Evolutionary conservation across 2,329 filamentous ascomycete genomes (phyloP).

Genomic region (Fusarium clavum): DNA sequence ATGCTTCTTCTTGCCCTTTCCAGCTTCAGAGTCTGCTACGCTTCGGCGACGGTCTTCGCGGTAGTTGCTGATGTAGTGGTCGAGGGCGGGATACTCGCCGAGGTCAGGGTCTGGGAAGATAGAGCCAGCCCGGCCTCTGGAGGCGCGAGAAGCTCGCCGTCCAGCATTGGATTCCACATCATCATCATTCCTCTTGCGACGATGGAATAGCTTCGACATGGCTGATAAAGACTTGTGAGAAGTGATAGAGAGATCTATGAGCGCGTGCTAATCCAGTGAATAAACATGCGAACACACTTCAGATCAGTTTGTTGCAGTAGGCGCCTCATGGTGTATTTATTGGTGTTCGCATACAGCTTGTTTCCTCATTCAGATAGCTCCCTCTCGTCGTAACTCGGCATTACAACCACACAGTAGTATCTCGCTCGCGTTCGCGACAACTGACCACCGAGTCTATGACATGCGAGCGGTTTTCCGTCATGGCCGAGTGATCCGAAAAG

Average conservation of each 20-base stretch:
- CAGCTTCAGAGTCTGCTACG: not conserved
- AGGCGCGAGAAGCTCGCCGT: constrained; percentile 24
- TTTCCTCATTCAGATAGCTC: constrained; percentile 3
- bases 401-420: not conserved
- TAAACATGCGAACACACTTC: not conserved
- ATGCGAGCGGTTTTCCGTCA: constrained; percentile 12
- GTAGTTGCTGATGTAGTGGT: constrained; percentile 33
- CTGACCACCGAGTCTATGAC: constrained; percentile 4
- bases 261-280: not conserved
- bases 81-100: constrained; percentile 27
- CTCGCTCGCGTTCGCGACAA: not conserved
- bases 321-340: constrained; percentile 19
- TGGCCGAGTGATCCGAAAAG: constrained; percentile 24
- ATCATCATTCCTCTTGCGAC: constrained; percentile 20
- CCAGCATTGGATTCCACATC: constrained; percentile 25
- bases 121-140: constrained; percentile 16
- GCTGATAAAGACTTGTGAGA: not conserved
- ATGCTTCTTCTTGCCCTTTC: constrained; percentile 27
- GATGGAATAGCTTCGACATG: constrained; percentile 29
- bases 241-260: not conserved
- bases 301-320: not conserved
- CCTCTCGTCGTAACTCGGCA: not conserved
- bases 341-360: constrained; percentile 1
- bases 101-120: constrained; percentile 18
- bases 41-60: constrained; percentile 32